Evolutionary conservation across 2,329 filamentous ascomycete genomes (phyloP).

Genomic region (Botrytis paeoniae): DNA sequence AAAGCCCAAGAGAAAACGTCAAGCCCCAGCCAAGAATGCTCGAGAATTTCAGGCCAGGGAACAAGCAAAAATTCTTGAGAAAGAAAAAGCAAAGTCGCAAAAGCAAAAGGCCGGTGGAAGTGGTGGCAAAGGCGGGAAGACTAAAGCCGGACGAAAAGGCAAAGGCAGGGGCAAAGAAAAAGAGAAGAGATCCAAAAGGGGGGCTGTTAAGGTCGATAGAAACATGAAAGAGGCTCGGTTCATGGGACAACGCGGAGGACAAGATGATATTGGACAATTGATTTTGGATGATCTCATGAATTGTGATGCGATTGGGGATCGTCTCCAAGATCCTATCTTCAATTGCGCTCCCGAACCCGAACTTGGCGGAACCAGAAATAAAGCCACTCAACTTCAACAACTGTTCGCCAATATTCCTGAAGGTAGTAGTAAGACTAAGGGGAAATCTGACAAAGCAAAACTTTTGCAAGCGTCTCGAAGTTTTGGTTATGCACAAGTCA

Average conservation of each 20-base stretch:
- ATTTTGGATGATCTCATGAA: constrained; percentile 28
- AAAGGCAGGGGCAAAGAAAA: constrained; percentile 19
- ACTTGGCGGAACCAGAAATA: constrained; percentile 25
- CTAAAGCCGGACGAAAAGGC: constrained; percentile 19
- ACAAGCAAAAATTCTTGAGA: constrained; percentile 23
- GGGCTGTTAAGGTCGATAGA: constrained; percentile 18
- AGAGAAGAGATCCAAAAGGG: constrained; percentile 1
- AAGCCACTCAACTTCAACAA: constrained; percentile 30
- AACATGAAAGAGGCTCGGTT: neutral
- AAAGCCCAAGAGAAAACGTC: constrained; percentile 26
- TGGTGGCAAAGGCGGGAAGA: neutral
- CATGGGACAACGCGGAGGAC: neutral
- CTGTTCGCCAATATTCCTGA: constrained; percentile 33
- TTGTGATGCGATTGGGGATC: constrained; percentile 29
- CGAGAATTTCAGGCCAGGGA: constrained; percentile 20
- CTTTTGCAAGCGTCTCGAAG: constrained; percentile 42
- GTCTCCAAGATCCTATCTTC: constrained; percentile 28
- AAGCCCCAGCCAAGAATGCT: constrained; percentile 28
- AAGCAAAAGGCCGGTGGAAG: constrained; percentile 24
- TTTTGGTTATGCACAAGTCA: constrained; percentile 42
- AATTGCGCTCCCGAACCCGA: constrained; percentile 24
- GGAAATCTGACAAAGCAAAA: constrained; percentile 38
- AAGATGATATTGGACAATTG: constrained; percentile 26
- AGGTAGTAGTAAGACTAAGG: constrained; percentile 21
- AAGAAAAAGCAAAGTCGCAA: constrained; percentile 26